Evolutionary conservation across 2,329 filamentous ascomycete genomes (phyloP), one percentile per base, ranked within the genome.

Genomic region (Trematosphaeria pertusa): DNA sequence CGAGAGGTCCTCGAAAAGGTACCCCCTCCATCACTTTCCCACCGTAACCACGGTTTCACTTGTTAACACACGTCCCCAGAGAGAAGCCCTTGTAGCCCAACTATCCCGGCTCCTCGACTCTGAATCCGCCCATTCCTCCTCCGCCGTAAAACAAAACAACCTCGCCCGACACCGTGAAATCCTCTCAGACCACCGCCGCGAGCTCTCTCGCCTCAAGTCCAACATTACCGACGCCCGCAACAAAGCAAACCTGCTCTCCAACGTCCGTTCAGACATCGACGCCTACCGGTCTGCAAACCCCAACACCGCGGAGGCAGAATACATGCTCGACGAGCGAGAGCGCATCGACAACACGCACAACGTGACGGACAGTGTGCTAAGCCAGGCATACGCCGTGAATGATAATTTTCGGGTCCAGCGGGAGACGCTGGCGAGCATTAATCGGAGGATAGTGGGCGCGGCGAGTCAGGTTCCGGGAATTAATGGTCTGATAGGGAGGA

Each of bases 61-160:
- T 1, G 28, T 41, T 55, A 39, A 53, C 42, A 43, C 37, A 18
- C n/a, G 19, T 24, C 12, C 22, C 18, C 31, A 96, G 91, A 87
- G 94, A 67, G 91, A 96, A 69, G 78, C 81, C 34, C 83, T 94
- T 42, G 86, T 97, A 67, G 76, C 81, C 48, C 91, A 97, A 73
- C 87, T 99, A 46, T 79, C 86, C 58, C 89, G 93, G 48, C 86
- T 97, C 43, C 88, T 97, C 60, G 93, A 97, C 77, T 96, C 92
- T 46, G 93, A 97, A 80, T 85, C 91, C 17, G 81, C 87, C 45
- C 84, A 95, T 49, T 91, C 89, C 39, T 87, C 91, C 34, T 97
- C 93, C 28, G 91, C 92, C 45, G 83, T 96, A n/a, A 97, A 97
- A 75, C 92, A 96, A 67, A 96, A 93, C 77, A 97, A 97, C 71